Base-by-base conservation (phyloP, 345 rosid genomes). In the Gossypium sturtianum region DNA sequence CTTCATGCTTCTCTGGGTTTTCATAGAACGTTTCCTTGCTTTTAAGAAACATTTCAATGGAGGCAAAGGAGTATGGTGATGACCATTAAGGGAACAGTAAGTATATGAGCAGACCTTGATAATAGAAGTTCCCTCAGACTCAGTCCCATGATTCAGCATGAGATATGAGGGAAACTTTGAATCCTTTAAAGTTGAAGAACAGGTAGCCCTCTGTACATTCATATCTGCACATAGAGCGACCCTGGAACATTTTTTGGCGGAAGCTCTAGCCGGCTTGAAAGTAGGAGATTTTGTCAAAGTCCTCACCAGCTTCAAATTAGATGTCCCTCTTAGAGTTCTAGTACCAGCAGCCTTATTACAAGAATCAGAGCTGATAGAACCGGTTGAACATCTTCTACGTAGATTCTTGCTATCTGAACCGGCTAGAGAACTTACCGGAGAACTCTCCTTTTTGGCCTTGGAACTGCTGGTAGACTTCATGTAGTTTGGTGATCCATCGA, bases 81-180 rank as follows among this genome's bases (percentile, higher is more conserved):
- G 99, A 25, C 97, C 98, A 34, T 95, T 95, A 23, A 95, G 96
- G 66, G 99, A 95, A 76, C 99, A 95, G 77, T 90, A 91, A 20
- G 81, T 83, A 73, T 89, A 91, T 13, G 96, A 90, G 66, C 99
- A 95, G 27, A 95, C 97, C 90, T 84, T 90, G 77, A 78, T 70
- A 45, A 75, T 82, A 9, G 99, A 95, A 76, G 96, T 90, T 58
- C 99, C 97, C 64, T 90, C 82, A 17, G 87, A 87, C 74, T 86
- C 86, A 2, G 86, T 86, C 6, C 81, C 94, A 0, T 89, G 91
- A 66, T 78, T 87, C 75, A 93, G 92, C 88, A 45, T 79, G 70
- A 95, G 86, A 83, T 85, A 89, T 38, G 82, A 58, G 2, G 97
- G 96, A 70, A 90, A 90, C 74, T 95, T 93, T 0, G 90, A 86